Evolutionary conservation across 208 protist species (phyloP).

Genomic region (Trichomonas vaginalis): DNA sequence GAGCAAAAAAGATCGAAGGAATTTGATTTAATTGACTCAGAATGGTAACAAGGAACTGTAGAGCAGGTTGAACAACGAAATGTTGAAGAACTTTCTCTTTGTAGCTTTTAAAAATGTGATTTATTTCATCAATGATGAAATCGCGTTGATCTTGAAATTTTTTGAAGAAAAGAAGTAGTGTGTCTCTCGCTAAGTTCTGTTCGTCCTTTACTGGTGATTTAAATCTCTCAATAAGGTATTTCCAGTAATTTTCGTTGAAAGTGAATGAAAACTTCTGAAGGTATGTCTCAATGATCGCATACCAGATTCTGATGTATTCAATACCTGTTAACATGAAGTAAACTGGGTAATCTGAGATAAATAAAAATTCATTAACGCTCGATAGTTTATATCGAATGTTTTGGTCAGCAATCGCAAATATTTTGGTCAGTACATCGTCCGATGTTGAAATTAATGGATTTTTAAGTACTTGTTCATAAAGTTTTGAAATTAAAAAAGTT

Average conservation of each 20-base stretch:
- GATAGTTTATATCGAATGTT: neutral
- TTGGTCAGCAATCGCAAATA: neutral
- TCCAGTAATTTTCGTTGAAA: neutral
- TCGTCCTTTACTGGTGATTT: neutral
- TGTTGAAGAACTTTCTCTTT: neutral
- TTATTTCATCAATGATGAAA: neutral
- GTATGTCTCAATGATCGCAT: neutral
- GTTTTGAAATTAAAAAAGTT: neutral
- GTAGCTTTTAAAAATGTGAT: neutral
- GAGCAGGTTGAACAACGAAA: neutral
- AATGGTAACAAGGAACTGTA: neutral
- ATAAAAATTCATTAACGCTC: neutral
- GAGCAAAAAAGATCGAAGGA: neutral
- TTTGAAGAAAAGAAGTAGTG: neutral
- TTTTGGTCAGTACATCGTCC: neutral
- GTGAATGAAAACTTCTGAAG: neutral
- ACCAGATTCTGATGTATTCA: neutral
- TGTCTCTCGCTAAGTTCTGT: neutral
- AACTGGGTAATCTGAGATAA: neutral
- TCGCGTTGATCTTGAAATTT: neutral
- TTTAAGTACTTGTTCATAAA: neutral
- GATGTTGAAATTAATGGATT: neutral
- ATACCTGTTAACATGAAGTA: neutral
- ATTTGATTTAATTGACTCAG: neutral
- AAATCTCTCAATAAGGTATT: neutral